Base-by-base conservation (phyloP, 768 basidiomycete species). In the Rhodosporidiobolus sp. region DNA sequence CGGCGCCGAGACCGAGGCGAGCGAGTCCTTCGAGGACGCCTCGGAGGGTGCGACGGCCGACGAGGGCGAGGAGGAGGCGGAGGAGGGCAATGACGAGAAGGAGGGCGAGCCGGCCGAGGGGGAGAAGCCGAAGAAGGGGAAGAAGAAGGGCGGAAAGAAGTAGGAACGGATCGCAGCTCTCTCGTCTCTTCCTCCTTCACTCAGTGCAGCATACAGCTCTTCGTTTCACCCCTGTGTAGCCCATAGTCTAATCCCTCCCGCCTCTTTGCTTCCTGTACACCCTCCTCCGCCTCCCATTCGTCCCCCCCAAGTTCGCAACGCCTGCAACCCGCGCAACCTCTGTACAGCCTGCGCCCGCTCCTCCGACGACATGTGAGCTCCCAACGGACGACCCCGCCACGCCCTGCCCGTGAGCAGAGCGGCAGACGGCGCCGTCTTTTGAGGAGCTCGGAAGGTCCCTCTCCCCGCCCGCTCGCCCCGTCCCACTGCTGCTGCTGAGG, bases 341-440 rank as follows among this genome's bases (percentile, higher is more conserved):
- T 26, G 26, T 53, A 28, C 52, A 6, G 2, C 26, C 10, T n/a
- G 22, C n/a, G 6, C 50, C 14, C n/a, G 38, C 26, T 52, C 26
- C n/a, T 52, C 3, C 17, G 12, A 55, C 32, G 22, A 34, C 2
- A 24, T 62, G 45, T 63, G 22, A 52, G 60, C 8, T 28, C 53
- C 67, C 53, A 62, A 68, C 67, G 67, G 67, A 68, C 67, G 45
- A n/a, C 35, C 35, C 38, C 35, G 11, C 35, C 14, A n/a, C 50
- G 24, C 50, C 50, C 48, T 17, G 17, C 48, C 8, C 48, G 22
- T 10, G 48, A 10, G 48, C 17, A 10, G 55, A 32, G 10, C 11
- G 22, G 34, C 2, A 4, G 10, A 10, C 6, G 32, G 34, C 55
- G 32, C 22, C 32, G 55, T 56, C 55, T 56, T 56, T 34, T n/a